These are phyloP conservation scores for Limonium bicolor DNA, from an alignment of 148 eudicot species.

Conservation along the genomic window DNA sequence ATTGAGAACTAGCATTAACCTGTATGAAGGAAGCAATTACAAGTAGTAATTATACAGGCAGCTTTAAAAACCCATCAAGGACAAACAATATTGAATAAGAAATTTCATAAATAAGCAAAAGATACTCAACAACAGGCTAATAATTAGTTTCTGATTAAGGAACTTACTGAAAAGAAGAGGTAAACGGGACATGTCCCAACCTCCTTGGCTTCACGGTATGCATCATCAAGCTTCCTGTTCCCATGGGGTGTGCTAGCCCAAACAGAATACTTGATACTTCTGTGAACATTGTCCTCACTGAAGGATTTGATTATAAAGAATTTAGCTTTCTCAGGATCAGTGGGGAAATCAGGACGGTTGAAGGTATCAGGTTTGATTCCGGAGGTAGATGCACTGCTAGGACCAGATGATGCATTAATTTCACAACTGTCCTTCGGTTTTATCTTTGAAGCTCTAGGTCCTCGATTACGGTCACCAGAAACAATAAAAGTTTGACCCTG, in stretches of 20 bases:
- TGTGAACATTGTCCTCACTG: constrained; percentile 95
- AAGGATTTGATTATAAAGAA: constrained; percentile 92
- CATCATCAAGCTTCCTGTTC: constrained; percentile 82
- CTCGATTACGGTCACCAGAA: constrained; percentile 76
- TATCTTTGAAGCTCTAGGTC: constrained; percentile 79
- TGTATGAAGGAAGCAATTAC: no score
- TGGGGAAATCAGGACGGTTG: constrained; percentile 59
- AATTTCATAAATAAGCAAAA: neutral
- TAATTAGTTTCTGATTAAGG: neutral
- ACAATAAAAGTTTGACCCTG: constrained; percentile 35
- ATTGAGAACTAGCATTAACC: constrained; percentile 98
- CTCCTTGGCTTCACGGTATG: constrained; percentile 71
- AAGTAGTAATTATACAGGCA: no score
- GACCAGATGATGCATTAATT: constrained; percentile 14
- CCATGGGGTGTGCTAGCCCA: constrained; percentile 99
- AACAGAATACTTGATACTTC: constrained; percentile 74
- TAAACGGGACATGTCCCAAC: constrained; percentile 59
- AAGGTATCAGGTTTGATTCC: constrained; percentile 24
- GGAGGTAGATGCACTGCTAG: constrained; percentile 34
- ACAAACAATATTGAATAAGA: neutral
- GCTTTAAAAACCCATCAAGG: neutral
- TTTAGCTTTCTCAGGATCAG: constrained; percentile 66
- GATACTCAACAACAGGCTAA: neutral
- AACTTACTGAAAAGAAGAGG: constrained; percentile 84
- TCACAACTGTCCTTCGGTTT: constrained; percentile 38